Conservation (phyloP, 495 filamentous ascomycete species). For the Tirmania nivea region DNA sequence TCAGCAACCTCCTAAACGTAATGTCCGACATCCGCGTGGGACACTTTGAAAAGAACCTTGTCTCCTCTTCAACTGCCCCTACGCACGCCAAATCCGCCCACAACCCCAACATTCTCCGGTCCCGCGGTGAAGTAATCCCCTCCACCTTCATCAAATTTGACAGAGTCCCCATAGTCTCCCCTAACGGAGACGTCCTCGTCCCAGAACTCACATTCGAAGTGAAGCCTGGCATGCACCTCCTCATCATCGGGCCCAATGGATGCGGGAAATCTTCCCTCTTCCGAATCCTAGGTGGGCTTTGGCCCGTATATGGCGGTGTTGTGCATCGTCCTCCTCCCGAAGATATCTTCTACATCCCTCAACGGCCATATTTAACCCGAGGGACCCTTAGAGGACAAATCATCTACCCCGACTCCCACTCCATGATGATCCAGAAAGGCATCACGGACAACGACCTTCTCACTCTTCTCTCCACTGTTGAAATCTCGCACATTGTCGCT, state of each 20-base stretch:
- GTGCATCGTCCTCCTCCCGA: conserved; percentile 74
- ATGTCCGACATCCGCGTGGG: conserved; percentile 84
- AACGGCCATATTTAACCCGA: conserved; percentile 76
- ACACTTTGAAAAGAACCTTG: conserved; percentile 84
- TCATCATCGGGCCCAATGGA: conserved; percentile 91
- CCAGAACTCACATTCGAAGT: conserved; percentile 67
- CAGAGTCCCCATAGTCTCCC: conserved; percentile 88
- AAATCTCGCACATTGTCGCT: conserved; percentile 65
- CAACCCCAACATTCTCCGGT: conserved; percentile 35
- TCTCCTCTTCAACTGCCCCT: conserved; percentile 66
- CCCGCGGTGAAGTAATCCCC: conserved; percentile 56
- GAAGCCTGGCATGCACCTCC: conserved; percentile 63
- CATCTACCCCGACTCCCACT: conserved; percentile 78
- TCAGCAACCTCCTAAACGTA: conserved; percentile 69
- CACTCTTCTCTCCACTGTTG: conserved; percentile 52
- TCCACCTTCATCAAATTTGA: conserved; percentile 68
- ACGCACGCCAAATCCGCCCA: conserved; percentile 23
- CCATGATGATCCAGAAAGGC: conserved; percentile 67
- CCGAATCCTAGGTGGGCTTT: conserved; percentile 84
- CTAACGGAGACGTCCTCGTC: conserved; percentile 84
- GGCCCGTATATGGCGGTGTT: conserved; percentile 93
- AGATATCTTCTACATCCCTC: conserved; percentile 95
- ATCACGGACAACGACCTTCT: conserved; percentile 64
- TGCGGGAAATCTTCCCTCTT: conserved; percentile 94
- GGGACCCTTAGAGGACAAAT: conserved; percentile 85